These are phyloP conservation scores for Hypoxylon sp. DNA, from an alignment of 2,329 filamentous ascomycete genomes.

Conservation along the genomic window DNA sequence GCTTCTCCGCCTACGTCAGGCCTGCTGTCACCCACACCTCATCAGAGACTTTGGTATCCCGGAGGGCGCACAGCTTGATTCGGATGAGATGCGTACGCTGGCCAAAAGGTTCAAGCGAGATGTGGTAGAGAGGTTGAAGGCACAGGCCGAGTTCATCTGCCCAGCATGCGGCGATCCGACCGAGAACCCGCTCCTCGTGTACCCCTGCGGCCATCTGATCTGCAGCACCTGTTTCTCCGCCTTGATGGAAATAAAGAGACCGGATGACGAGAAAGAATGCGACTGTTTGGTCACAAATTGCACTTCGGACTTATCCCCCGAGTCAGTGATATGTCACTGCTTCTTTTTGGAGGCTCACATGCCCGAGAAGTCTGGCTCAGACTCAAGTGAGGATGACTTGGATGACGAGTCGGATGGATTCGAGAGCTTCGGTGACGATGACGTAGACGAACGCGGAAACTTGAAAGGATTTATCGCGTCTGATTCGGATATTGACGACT, in stretches of 20 bases:
- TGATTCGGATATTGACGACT: constrained; percentile 28
- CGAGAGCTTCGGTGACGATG: constrained; percentile 26
- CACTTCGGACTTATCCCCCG: constrained; percentile 25
- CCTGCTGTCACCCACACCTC: constrained; percentile 81
- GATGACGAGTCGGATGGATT: constrained; percentile 21
- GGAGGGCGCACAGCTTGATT: constrained; percentile 38
- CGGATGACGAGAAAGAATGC: constrained; percentile 5
- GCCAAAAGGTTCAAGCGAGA: constrained; percentile 31
- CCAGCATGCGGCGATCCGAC: constrained; percentile 36
- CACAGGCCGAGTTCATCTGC: constrained; percentile 34
- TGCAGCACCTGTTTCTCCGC: constrained; percentile 42
- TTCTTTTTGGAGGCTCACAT: constrained; percentile 37
- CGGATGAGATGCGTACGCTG: constrained; percentile 42
- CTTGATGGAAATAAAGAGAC: constrained; percentile 26
- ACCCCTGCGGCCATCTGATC: constrained; percentile 44
- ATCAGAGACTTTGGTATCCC: constrained; percentile 54
- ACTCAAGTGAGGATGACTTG: constrained; percentile 2
- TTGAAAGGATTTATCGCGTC: constrained; percentile 37
- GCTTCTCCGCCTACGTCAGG: constrained; percentile 79
- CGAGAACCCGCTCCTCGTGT: constrained; percentile 40
- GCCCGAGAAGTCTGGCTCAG: constrained; percentile 10
- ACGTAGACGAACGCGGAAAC: constrained; percentile 34
- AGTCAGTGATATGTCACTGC: constrained; percentile 38
- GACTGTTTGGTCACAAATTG: constrained; percentile 31
- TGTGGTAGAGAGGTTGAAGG: constrained; percentile 34